Evolutionary conservation across 2,329 filamentous ascomycete genomes (phyloP).

Genomic region (Stemphylium vesicarium): DNA sequence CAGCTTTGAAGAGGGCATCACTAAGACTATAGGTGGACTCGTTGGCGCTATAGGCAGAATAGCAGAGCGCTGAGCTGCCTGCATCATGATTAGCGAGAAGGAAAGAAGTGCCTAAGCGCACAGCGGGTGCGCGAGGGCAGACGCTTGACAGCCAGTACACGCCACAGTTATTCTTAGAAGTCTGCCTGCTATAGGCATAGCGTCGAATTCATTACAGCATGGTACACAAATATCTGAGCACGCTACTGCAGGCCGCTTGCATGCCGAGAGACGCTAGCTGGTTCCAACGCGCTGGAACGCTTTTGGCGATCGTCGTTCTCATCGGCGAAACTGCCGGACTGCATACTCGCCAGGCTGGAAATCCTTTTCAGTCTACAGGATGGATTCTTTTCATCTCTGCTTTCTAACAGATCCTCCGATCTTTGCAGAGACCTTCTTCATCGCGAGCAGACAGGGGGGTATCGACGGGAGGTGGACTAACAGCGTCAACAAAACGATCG

Average conservation of each 20-base stretch:
- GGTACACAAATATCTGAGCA: background rate
- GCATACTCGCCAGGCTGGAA: background rate
- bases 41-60: background rate
- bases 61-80: background rate
- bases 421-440: background rate
- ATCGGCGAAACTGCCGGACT: constrained; percentile 1
- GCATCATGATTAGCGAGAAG: background rate
- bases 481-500: constrained; percentile 2
- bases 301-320: constrained; percentile 1
- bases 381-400: background rate
- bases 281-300: background rate
- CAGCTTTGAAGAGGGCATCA: background rate
- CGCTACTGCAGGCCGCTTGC: background rate
- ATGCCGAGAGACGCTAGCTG: background rate
- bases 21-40: background rate
- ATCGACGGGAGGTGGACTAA: constrained; percentile 1
- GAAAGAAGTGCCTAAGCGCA: background rate
- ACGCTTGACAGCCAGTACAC: background rate
- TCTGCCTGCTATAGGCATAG: background rate
- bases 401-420: background rate
- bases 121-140: background rate
- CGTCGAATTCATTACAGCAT: background rate
- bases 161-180: too few species aligned
- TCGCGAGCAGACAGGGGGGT: background rate
- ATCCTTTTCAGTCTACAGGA: background rate